phyloP scores from a whole-genome alignment of 179 eudicot genomes.

The Spergularia azorica region DNA sequence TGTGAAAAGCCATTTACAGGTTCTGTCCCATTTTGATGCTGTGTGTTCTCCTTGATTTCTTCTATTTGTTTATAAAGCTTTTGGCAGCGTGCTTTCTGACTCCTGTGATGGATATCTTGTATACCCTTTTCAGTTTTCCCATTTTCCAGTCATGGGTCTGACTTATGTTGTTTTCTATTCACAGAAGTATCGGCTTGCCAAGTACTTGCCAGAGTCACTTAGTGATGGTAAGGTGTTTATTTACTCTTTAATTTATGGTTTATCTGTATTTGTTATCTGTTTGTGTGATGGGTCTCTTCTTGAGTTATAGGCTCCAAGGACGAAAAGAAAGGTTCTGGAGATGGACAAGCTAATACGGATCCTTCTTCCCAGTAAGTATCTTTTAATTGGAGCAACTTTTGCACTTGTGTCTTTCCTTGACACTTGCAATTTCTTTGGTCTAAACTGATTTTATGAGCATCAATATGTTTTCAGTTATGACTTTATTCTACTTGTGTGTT shows the following conservation, averaged over 20 bases:
- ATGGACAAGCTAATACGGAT: slow-evolving; percentile 36
- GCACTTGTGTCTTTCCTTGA: background rate
- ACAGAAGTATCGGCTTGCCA: slow-evolving; percentile 68
- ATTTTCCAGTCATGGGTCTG: slow-evolving; percentile 20
- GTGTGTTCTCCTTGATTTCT: background rate
- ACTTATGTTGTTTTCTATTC: slow-evolving; percentile 14
- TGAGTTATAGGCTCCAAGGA: slow-evolving; percentile 50
- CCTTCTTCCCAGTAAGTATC: slow-evolving; percentile 53
- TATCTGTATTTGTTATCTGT: background rate
- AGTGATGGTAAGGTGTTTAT: slow-evolving; percentile 49
- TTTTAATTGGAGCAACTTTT: slow-evolving; percentile 2
- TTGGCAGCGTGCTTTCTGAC: background rate
- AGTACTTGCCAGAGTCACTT: slow-evolving; percentile 67
- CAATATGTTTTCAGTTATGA: slow-evolving; percentile 6
- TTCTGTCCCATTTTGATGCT: slow-evolving; percentile 19
- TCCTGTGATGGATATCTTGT: background rate
- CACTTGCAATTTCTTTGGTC: background rate
- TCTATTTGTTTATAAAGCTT: background rate
- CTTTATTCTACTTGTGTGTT: slow-evolving; percentile 8
- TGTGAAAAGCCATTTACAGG: slow-evolving; percentile 96
- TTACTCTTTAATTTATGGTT: slow-evolving; percentile 9
- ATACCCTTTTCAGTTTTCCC: background rate
- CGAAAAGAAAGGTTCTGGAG: slow-evolving; percentile 53
- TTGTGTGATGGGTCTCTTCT: slow-evolving; percentile 19
- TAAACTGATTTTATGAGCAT: background rate